phyloP scores from a whole-genome alignment of 2,329 filamentous ascomycete species.

The Myotisia sp. region DNA sequence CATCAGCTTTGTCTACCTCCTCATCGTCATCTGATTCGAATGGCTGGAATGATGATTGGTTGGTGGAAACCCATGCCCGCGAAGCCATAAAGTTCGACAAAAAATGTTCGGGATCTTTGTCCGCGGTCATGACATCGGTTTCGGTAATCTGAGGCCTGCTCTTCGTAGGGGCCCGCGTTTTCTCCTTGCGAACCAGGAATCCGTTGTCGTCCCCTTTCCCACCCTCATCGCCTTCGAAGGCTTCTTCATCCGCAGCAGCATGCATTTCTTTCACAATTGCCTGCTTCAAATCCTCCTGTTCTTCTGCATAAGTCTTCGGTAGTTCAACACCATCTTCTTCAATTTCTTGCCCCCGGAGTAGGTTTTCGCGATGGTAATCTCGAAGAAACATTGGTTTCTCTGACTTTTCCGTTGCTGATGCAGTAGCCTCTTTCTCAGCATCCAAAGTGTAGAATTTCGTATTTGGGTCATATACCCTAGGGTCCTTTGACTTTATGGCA shows the following conservation, averaged over 20 bases:
- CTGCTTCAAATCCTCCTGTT: constrained; percentile 71
- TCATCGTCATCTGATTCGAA: constrained; percentile 87
- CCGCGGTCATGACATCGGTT: constrained; percentile 57
- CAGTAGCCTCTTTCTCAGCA: constrained; percentile 37
- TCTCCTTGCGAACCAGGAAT: constrained; percentile 62
- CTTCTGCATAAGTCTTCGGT: constrained; percentile 62
- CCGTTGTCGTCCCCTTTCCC: too few species aligned
- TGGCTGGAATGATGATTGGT: constrained; percentile 54
- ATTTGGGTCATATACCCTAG: constrained; percentile 70
- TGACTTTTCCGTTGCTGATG: constrained; percentile 39
- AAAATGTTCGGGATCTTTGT: constrained; percentile 81
- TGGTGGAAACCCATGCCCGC: constrained; percentile 69
- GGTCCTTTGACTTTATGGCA: constrained; percentile 82
- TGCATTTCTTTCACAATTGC: constrained; percentile 70
- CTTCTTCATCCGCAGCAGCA: constrained; percentile 37
- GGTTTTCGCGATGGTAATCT: constrained; percentile 84
- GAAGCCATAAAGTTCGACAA: constrained; percentile 92
- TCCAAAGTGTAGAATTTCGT: constrained; percentile 61
- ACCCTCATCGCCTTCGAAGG: constrained; percentile 35
- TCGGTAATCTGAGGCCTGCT: constrained; percentile 37
- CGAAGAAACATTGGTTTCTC: constrained; percentile 73
- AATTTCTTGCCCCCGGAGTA: constrained; percentile 59
- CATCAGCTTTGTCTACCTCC: constrained; percentile 60
- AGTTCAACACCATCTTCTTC: constrained; percentile 39
- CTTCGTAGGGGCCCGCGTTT: constrained; percentile 20